Evolutionary conservation across 164 flowering plant species (phyloP).

Genomic region (Berberis thunbergii): DNA sequence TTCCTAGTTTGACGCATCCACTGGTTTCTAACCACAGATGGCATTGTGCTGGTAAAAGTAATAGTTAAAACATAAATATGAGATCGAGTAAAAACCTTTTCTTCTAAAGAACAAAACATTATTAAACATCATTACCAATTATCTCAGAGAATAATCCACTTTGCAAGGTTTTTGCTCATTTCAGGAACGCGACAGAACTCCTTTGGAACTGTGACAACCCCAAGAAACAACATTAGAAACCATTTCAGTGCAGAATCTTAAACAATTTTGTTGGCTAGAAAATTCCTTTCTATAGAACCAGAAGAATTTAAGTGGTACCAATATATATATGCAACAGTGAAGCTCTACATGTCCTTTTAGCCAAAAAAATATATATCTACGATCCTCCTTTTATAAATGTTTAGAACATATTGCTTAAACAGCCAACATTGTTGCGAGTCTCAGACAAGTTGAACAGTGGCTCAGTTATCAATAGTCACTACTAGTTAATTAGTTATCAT

Average conservation of each 20-base stretch:
- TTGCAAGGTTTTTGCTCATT: neutral
- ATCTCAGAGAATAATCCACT: too few relatives aligned
- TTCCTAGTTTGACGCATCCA: too few relatives aligned
- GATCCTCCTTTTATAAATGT: neutral
- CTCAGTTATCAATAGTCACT: too few relatives aligned
- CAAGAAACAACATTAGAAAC: neutral
- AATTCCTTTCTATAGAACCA: neutral
- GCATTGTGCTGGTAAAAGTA: too few relatives aligned
- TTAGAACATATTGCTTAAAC: neutral
- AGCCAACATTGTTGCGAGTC: too few relatives aligned
- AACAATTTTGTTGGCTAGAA: neutral
- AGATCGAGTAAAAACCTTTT: too few relatives aligned
- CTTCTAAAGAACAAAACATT: too few relatives aligned
- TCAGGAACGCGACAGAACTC: constrained; percentile 67
- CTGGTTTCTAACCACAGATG: too few relatives aligned
- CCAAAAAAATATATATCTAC: neutral
- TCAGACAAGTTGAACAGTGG: too few relatives aligned
- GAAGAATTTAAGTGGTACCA: neutral
- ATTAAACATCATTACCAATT: too few relatives aligned
- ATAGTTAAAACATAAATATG: too few relatives aligned
- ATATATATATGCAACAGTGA: neutral
- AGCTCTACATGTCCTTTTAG: neutral
- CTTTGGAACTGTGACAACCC: constrained; percentile 58
- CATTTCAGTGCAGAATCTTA: neutral
- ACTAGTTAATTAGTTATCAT: too few relatives aligned